Evolutionary conservation across 2,329 filamentous ascomycete species (phyloP), one percentile per base, ranked within the genome.

Genomic region (Fusarium nygamai): DNA sequence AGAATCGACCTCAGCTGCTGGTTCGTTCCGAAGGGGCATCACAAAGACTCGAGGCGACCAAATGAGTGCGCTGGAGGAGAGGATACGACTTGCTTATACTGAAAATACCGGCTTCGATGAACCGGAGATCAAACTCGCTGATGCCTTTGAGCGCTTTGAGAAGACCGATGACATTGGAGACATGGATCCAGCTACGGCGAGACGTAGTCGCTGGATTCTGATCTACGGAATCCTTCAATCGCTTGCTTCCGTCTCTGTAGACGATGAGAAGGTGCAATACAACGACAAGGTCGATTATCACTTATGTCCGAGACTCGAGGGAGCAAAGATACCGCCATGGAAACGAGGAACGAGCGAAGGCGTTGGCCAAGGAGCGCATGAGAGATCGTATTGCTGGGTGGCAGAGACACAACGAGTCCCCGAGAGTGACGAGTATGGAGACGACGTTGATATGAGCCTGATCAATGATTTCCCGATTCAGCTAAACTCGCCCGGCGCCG

Each of bases 201-300:
- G 90, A 4, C 86, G 87, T 17, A 89, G 88, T 16, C 87, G 90
- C 29, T 92, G 90, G 90, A 82, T 90, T 8, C 82, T 92, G 8
- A 85, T 92, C 29, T 92, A 92, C 75, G 88, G 87, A 7, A 82
- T 91, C 17, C 80, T 92, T 22, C 90, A 92, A 79, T 88, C 87
- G 1, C 84, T 92, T 5, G 89, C 89, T 5, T 87, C 87, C 31
- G 83, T 92, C 12, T 87, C 88, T 0, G 89, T 90, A 4, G 90
- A 92, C 67, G 85, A 86, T 2, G 88, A 87, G 17, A 84, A 85
- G 44, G 82, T 90, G 14, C 85, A 86, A 19, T 88, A 88, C 79
- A 84, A 83, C 8, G 86, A 88, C 11, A 84, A 83, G 13, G 89
- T 91, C 5, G 72, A 85, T 24, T 92, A 92, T 76, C 88, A 91